phyloP scores from a whole-genome alignment of 768 basidiomycete species.

The Filobasidium floriforme region DNA sequence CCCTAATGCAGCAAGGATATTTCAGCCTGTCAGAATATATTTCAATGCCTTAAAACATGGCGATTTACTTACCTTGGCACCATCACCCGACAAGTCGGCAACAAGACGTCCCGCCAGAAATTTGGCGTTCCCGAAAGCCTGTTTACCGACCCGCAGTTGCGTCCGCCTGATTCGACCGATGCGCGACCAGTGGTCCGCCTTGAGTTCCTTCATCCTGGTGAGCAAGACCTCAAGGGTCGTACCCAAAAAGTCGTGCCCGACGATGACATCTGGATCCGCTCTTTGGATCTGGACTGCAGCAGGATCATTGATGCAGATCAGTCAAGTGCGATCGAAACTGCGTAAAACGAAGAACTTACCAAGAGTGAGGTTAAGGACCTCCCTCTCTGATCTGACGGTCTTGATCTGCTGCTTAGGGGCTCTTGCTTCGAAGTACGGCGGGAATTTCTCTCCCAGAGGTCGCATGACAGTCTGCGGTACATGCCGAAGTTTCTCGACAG shows the following conservation, averaged over 20 bases:
- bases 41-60: neutral
- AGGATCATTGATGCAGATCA: conserved; percentile 31
- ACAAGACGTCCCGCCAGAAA: conserved; percentile 78
- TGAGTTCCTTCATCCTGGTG: conserved; percentile 80
- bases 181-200: conserved; percentile 88
- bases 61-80: conserved; percentile 61
- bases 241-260: conserved; percentile 90
- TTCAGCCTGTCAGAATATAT: too few relatives aligned
- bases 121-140: conserved; percentile 54
- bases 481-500: conserved; percentile 76
- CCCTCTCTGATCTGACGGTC: conserved; percentile 71
- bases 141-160: conserved; percentile 55
- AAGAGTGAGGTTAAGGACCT: conserved; percentile 72
- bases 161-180: conserved; percentile 80
- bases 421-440: conserved; percentile 67
- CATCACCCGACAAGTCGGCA: conserved; percentile 89
- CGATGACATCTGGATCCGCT: conserved; percentile 85
- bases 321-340: neutral
- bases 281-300: conserved; percentile 57
- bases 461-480: conserved; percentile 80
- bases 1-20: conserved; percentile 50
- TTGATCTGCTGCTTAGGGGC: conserved; percentile 64
- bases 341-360: conserved; percentile 50
- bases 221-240: conserved; percentile 83
- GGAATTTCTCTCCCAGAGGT: conserved; percentile 71